Percentiles rank a stretch among this genome's conserved stretches.
Evolutionary conservation across 139 green algal species (phyloP).

Genomic region (Coccomyxa sp.): DNA sequence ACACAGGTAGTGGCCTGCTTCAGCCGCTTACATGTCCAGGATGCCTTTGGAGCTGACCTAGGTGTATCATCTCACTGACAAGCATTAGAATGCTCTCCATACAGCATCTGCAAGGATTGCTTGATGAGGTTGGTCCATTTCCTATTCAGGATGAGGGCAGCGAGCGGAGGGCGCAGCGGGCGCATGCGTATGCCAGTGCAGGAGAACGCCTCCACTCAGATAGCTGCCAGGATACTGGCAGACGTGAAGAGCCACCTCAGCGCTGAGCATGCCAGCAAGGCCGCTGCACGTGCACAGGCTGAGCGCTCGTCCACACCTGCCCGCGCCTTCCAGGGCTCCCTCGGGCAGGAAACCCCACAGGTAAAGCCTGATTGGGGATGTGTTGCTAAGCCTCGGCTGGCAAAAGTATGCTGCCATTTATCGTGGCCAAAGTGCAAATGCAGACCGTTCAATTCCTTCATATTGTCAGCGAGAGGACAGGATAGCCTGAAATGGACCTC

Average conservation of each 20-base stretch:
- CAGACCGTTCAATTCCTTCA: neutral
- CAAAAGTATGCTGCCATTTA: neutral
- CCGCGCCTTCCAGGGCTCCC: no score
- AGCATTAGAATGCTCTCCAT: no score
- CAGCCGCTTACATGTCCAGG: no score
- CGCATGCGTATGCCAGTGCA: neutral
- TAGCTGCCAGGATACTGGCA: constrained; percentile 1
- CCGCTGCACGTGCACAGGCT: neutral
- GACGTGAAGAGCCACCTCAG: neutral
- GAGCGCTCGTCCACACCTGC: neutral
- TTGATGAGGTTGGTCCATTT: neutral
- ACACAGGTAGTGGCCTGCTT: constrained; percentile 1
- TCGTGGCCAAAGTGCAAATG: neutral
- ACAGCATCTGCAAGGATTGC: neutral
- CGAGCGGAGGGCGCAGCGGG: neutral
- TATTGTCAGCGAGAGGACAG: neutral
- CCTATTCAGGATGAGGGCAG: neutral
- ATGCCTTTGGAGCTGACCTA: neutral
- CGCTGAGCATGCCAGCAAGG: neutral
- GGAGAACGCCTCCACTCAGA: neutral
- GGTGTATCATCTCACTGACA: neutral
- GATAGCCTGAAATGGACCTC: neutral
- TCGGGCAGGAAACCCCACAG: no score
- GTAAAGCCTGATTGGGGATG: no score
- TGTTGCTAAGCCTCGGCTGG: no score